A percentile compares a stretch with the other conserved stretches of the same genome.
phyloP scores from a whole-genome alignment of 2,329 filamentous ascomycete species.

The Stemphylium lycopersici region DNA sequence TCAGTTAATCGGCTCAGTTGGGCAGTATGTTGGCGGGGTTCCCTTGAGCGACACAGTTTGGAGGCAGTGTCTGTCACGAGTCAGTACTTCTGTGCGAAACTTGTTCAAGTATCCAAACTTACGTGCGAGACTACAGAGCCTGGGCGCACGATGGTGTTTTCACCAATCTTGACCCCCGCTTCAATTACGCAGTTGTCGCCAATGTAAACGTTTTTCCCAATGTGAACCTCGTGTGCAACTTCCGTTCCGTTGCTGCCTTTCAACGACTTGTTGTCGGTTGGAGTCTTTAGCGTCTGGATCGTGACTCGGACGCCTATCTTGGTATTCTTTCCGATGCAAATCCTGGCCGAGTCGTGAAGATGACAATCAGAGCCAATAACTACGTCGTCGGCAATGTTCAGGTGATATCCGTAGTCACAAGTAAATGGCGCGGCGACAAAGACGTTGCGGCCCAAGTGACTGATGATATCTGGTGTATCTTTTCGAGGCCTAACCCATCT shows the following conservation, averaged over 20 bases:
- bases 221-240: conserved; percentile 72
- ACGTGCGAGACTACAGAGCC: conserved; percentile 63
- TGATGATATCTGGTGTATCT: conserved; percentile 41
- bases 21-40: conserved; percentile 51
- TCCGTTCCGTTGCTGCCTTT: conserved; percentile 76
- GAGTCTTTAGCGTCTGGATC: conserved; percentile 77
- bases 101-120: conserved; percentile 33
- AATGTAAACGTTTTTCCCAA: conserved; percentile 75
- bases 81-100: conserved; percentile 18
- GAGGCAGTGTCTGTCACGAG: conserved; percentile 51
- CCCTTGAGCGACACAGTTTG: conserved; percentile 55
- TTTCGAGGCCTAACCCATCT: conserved; percentile 46
- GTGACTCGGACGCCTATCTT: conserved; percentile 79
- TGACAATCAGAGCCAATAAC: conserved; percentile 82
- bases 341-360: conserved; percentile 83
- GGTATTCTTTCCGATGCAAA: conserved; percentile 79
- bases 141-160: conserved; percentile 60
- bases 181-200: conserved; percentile 67
- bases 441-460: conserved; percentile 74
- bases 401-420: conserved; percentile 96
- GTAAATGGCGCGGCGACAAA: conserved; percentile 86
- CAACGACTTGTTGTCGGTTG: conserved; percentile 73
- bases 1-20: conserved; percentile 20
- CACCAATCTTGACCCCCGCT: conserved; percentile 61
- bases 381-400: conserved; percentile 83